Evolutionary conservation across 2,329 filamentous ascomycete genomes (phyloP).

Genomic region (Nigrospora oryzae): DNA sequence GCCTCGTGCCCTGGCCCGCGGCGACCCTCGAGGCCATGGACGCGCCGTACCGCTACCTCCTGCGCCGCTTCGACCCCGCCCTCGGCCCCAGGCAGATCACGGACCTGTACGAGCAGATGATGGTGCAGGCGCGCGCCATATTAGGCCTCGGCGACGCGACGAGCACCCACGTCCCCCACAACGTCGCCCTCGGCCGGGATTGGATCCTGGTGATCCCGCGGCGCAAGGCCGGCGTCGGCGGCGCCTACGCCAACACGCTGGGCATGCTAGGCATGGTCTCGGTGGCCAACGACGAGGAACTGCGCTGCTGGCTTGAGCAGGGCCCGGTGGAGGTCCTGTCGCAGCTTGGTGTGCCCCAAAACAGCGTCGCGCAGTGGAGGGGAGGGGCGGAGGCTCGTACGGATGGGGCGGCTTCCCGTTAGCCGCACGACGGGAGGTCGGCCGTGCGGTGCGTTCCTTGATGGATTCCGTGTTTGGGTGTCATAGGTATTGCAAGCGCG

Average conservation of each 20-base stretch:
- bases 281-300: conserved; percentile 20
- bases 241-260: conserved; percentile 31
- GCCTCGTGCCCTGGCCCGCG: conserved; percentile 16
- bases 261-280: conserved; percentile 38
- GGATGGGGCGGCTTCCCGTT: no score
- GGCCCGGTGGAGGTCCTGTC: conserved; percentile 25
- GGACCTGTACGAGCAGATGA: conserved; percentile 15
- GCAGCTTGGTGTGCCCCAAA: conserved; percentile 23
- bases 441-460: no score
- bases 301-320: conserved; percentile 26
- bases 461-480: no score
- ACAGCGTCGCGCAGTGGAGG: not conserved
- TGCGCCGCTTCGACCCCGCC: conserved; percentile 17
- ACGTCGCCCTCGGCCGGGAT: conserved; percentile 31
- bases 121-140: conserved; percentile 10
- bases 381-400: no score
- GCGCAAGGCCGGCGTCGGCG: conserved; percentile 20
- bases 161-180: conserved; percentile 27
- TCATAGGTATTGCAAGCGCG: no score
- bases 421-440: no score
- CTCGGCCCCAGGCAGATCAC: conserved; percentile 12
- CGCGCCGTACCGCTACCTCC: conserved; percentile 26
- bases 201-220: conserved; percentile 40
- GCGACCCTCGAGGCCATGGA: conserved; percentile 6
- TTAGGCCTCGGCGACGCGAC: conserved; percentile 3